Base-by-base conservation (phyloP, 2,329 filamentous ascomycete species). In the Byssoonygena ceratinophila region DNA sequence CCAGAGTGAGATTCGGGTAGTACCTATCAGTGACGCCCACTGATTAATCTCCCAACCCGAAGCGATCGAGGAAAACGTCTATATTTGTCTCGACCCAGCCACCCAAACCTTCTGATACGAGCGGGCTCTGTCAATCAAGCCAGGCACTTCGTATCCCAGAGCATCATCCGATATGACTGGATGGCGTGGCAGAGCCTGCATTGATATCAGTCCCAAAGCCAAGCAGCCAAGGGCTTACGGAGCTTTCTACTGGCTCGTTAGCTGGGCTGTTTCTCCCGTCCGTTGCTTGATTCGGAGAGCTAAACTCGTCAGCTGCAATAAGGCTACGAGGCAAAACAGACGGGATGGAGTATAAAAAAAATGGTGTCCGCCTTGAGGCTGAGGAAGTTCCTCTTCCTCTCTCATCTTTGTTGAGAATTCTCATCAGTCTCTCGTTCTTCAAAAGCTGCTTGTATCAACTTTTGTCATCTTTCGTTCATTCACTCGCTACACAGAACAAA, bases 91-190 rank as follows among this genome's bases (percentile, higher is more conserved):
- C 46, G 46, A 34, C 36, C 23, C 8, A 27, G 25, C 37, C 7
- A 32, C 25, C 14, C 46, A 32, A 50, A 27, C 37, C 44, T 46
- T 48, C 22, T 36, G 12, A 44, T 44, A 48, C 46, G 46, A 48
- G 46, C 3, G 20, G 34, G 20, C 22, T 27, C 14, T 39, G 11
- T 18, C 22, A 27, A 48, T 41, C 36, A 32, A 14, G 37, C 16
- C 47, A 50, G 37, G n/a, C 34, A 49, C 34, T 40, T 49, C 46
- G 46, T 40, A 49, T 43, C 39, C 23, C 23, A 49, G n/a, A 16
- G 18, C 37, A 34, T 12, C 14, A 11, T n/a, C 11, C 27, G 16
- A 34, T 34, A 23, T 34, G 39, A 50, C 16, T 50, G 47, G 47
- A 22, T 25, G 39, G 46, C n/a, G n/a, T 29, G 34, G 12, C 36